These are phyloP conservation scores for Canna indica DNA, from an alignment of 176 grass and related monocot species.

Conservation along the genomic window DNA sequence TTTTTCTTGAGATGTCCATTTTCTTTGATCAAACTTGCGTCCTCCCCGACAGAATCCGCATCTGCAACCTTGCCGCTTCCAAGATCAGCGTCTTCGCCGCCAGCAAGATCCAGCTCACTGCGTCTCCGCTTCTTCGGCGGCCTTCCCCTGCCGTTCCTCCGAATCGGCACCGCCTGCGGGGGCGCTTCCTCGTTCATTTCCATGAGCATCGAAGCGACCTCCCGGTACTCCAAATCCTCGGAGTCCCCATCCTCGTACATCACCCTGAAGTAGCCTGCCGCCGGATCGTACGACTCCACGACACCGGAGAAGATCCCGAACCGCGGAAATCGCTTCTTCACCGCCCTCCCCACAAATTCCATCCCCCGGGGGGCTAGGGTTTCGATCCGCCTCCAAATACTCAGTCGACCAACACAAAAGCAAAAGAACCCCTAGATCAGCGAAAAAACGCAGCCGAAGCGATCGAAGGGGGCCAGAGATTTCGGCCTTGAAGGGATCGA, in stretches of 20 bases:
- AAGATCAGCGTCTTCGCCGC: background rate
- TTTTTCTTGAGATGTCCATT: background rate
- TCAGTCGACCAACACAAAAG: background rate
- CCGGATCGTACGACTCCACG: constrained; percentile 64
- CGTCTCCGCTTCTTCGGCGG: constrained; percentile 47
- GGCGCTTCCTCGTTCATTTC: constrained; percentile 27
- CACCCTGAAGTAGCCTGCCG: constrained; percentile 67
- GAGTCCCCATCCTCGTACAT: constrained; percentile 80
- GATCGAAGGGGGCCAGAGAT: background rate
- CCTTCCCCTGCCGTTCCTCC: constrained; percentile 5
- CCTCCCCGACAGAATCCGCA: background rate
- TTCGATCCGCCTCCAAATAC: constrained; percentile 4
- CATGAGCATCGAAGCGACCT: constrained; percentile 61
- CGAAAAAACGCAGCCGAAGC: background rate
- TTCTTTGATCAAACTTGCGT: background rate
- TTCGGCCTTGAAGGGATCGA: background rate
- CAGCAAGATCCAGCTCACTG: constrained; percentile 13
- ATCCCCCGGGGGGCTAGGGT: constrained; percentile 17
- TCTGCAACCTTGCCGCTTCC: constrained; percentile 17
- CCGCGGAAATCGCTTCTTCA: constrained; percentile 64
- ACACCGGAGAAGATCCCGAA: constrained; percentile 48
- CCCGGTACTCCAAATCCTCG: constrained; percentile 69
- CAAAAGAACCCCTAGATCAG: background rate
- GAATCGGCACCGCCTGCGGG: background rate
- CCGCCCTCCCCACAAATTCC: constrained; percentile 61